These are phyloP conservation scores for Nemania abortiva DNA, from an alignment of 2,329 filamentous ascomycete genomes.

Conservation along the genomic window DNA sequence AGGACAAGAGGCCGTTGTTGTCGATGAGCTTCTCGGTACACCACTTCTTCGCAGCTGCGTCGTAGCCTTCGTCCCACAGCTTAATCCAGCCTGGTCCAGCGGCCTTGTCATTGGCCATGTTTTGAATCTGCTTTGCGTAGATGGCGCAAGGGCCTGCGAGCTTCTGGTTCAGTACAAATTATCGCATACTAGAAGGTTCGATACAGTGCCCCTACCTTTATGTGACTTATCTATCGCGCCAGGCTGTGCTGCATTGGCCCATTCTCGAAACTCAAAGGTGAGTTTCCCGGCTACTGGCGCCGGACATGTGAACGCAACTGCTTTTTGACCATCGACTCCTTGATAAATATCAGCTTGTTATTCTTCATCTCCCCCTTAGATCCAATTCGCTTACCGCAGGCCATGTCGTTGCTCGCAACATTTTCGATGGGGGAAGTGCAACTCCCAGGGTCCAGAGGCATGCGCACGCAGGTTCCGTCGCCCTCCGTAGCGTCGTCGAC, in stretches of 20 bases:
- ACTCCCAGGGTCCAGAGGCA: slow-evolving; percentile 65
- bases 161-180: slow-evolving; percentile 46
- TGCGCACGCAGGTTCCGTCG: slow-evolving; percentile 78
- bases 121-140: slow-evolving; percentile 77
- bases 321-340: slow-evolving; percentile 59
- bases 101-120: slow-evolving; percentile 65
- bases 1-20: slow-evolving; percentile 72
- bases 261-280: slow-evolving; percentile 75
- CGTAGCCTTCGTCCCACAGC: slow-evolving; percentile 77
- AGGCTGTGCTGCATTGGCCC: slow-evolving; percentile 65
- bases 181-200: not conserved
- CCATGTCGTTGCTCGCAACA: slow-evolving; percentile 72
- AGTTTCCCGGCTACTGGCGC: slow-evolving; percentile 66
- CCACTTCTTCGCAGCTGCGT: slow-evolving; percentile 68
- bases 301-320: slow-evolving; percentile 63
- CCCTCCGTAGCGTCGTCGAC: slow-evolving; percentile 74
- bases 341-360: slow-evolving; percentile 38
- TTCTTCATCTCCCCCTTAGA: slow-evolving; percentile 41
- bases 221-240: slow-evolving; percentile 68
- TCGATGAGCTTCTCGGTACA: slow-evolving; percentile 77
- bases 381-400: slow-evolving; percentile 69
- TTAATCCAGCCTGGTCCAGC: slow-evolving; percentile 81
- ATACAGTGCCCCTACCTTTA: slow-evolving; percentile 39
- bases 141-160: slow-evolving; percentile 77
- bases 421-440: slow-evolving; percentile 70